Base-by-base conservation (phyloP, 179 eudicot species). In the Silene vulgaris region DNA sequence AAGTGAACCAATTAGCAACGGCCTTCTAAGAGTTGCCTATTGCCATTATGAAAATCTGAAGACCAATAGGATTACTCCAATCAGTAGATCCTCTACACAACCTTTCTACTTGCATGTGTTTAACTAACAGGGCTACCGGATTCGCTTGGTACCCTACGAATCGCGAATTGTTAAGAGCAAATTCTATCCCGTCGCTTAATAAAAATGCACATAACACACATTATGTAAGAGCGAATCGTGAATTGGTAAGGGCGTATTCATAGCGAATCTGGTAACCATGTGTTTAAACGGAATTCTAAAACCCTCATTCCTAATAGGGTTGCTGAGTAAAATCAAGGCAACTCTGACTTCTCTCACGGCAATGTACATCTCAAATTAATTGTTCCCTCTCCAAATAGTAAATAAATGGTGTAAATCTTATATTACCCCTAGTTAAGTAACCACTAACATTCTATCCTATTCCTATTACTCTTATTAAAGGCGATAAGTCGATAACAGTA, bases 1-100 rank as follows among this genome's bases (percentile, higher is more conserved):
- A 78, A 64, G 67, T 83, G 72, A 43, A 61, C 14, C 48, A 40
- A 75, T 35, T 65, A 56, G 13, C 29, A 28, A 69, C 50, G 7
- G 21, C 69, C 50, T 56, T 54, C 26, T 1, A 50, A 73, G 13
- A 54, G 4, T 9, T 16, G n/a, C 37, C 14, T 60, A 48, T 7
- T 16, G 23, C 37, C 14, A 68, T 50, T 7, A 66, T 69, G 57
- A 64, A 35, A 69, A 19, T 60, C 52, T 28, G 19, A 68, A 29
- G 20, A 67, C 71, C 16, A 67, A 66, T 48, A 67, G n/a, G 19
- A 26, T 28, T 35, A 71, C 37, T 20, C 30, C 17, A 26, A 71
- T 71, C 54, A 52, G 40, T 71, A 50, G 62, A 71, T 50, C 20
- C 8, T 26, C 6, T 1, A 50, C 61, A 14, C 20, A 71, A 52